These are phyloP conservation scores for Yamadazyma nakazawae DNA, from an alignment of 805 yeast species.

Conservation along the genomic window DNA sequence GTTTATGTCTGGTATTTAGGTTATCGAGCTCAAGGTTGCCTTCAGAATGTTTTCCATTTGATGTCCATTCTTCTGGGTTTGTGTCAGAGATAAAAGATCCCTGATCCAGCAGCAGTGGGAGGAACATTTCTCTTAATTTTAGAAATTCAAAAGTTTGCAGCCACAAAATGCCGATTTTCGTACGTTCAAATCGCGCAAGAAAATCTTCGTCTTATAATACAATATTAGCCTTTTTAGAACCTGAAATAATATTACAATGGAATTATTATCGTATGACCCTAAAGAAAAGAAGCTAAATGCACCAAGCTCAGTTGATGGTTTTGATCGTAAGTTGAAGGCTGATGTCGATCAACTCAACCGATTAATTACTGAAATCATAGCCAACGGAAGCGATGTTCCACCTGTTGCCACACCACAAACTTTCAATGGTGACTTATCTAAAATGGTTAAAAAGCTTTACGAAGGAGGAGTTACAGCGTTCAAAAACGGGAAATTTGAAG, in stretches of 20 bases:
- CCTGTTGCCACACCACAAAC: constrained; percentile 52
- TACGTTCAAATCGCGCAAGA: not conserved
- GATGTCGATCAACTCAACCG: constrained; percentile 45
- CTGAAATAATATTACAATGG: not conserved
- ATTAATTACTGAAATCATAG: constrained; percentile 36
- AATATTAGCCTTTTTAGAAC: too few species aligned
- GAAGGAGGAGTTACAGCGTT: constrained; percentile 60
- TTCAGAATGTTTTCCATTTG: not conserved
- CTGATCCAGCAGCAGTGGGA: constrained; percentile 8
- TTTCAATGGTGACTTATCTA: constrained; percentile 53
- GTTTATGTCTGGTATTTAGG: not conserved
- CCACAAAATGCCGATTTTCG: constrained; percentile 1
- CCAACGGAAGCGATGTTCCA: constrained; percentile 48
- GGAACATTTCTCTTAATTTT: not conserved
- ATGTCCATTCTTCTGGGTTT: not conserved
- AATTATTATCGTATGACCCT: constrained; percentile 20
- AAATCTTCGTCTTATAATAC: too few species aligned
- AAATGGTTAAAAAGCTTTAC: constrained; percentile 61
- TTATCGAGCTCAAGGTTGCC: not conserved
- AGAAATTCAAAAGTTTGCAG: not conserved
- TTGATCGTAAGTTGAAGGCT: constrained; percentile 28
- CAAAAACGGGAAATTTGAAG: constrained; percentile 51
- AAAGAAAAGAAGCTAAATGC: constrained; percentile 24
- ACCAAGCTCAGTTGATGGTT: constrained; percentile 16
- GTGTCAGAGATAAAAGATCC: not conserved